A percentile compares a stretch with the other conserved stretches of the same genome.
Conservation (phyloP, 1,284 basidiomycete species). For the Schizophyllum amplum region DNA sequence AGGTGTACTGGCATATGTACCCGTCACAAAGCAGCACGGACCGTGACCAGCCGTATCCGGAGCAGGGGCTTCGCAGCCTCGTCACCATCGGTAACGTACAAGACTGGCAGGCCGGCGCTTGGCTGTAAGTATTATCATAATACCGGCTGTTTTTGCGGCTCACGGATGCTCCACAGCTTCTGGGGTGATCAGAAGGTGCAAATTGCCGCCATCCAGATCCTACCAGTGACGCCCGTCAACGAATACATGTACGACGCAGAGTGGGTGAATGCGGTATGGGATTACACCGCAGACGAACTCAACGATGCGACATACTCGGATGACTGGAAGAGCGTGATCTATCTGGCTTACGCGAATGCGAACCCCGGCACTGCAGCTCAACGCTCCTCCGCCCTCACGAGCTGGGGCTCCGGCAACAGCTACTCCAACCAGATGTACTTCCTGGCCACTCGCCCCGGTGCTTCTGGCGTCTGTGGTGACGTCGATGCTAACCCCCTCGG, state of each 20-base stretch:
- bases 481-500: conserved; percentile 19
- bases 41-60: conserved; percentile 27
- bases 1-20: conserved; percentile 29
- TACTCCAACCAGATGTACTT: conserved; percentile 25
- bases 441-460: conserved; percentile 23
- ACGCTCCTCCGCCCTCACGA: conserved; percentile 21
- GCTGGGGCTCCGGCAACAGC: conserved; percentile 25
- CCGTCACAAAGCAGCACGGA: conserved; percentile 19
- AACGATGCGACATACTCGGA: conserved; percentile 21
- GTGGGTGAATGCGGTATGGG: conserved; percentile 21
- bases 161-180: conserved; percentile 16
- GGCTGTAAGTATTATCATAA: conserved; percentile 20
- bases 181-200: conserved; percentile 26
- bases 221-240: conserved; percentile 27
- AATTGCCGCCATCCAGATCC: conserved; percentile 28
- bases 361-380: conserved; percentile 19
- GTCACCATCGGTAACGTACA: conserved; percentile 27
- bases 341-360: conserved; percentile 24
- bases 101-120: conserved; percentile 27
- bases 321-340: conserved; percentile 26
- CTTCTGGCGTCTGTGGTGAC: conserved; percentile 17
- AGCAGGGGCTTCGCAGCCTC: conserved; percentile 20
- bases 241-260: conserved; percentile 25
- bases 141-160: background rate
- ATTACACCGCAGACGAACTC: conserved; percentile 21